Conservation (phyloP, 2,329 filamentous ascomycete species). For the Capronia americana region DNA sequence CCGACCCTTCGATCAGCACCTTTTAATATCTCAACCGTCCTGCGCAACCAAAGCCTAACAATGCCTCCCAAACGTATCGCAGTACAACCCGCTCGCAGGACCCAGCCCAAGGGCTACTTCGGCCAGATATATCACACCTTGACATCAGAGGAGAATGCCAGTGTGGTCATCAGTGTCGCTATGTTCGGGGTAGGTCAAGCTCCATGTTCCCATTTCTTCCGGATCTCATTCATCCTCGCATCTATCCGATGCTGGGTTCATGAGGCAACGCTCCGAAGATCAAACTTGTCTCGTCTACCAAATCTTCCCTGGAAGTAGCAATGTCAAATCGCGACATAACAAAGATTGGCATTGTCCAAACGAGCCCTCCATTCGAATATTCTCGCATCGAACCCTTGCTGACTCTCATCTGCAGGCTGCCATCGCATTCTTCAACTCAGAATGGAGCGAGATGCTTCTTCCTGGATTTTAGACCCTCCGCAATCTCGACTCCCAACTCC, state of each 20-base stretch:
- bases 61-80: slow-evolving; percentile 70
- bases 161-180: slow-evolving; percentile 70
- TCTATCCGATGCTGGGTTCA: not conserved
- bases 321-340: not conserved
- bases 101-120: slow-evolving; percentile 60
- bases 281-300: not conserved
- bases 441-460: slow-evolving; percentile 70
- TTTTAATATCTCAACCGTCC: not conserved
- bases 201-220: not conserved
- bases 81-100: slow-evolving; percentile 55
- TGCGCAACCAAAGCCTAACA: slow-evolving; percentile 34
- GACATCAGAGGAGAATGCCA: slow-evolving; percentile 71
- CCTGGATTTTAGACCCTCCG: slow-evolving; percentile 54
- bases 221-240: not conserved
- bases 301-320: not conserved
- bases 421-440: slow-evolving; percentile 70
- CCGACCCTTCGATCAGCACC: not conserved
- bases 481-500: not conserved
- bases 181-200: slow-evolving; percentile 68
- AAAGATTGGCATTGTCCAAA: not conserved
- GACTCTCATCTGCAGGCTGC: slow-evolving; percentile 57
- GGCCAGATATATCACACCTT: slow-evolving; percentile 66
- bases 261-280: not conserved
- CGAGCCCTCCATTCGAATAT: not conserved
- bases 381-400: slow-evolving; percentile 1